Evolutionary conservation across 2,329 filamentous ascomycete genomes (phyloP), one percentile per base, ranked within the genome.

Genomic region (Zymoseptoria tritici): DNA sequence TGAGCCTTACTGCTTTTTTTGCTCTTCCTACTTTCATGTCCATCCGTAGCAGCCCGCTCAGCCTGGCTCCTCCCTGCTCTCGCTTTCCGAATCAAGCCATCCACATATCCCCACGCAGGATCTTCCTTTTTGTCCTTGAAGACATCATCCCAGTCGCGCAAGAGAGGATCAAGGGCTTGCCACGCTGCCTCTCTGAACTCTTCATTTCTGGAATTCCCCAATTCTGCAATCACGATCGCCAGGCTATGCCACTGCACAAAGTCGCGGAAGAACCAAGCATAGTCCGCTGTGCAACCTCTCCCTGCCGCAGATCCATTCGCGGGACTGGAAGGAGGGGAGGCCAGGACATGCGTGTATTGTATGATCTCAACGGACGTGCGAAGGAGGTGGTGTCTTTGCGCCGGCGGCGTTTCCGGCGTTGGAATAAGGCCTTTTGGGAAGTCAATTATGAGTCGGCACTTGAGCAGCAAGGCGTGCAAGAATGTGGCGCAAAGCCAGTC

Each of bases 221-320:
- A 61, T 49, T 68, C 68, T 9, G 68, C 66, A 53, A 71, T 62
- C 1, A 71, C 64, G 8, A 70, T 67, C 1, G 67, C 68, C 2
- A 71, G 59, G 6, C 66, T 62, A 56, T 71, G 67, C 68, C 68
- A 71, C 29, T 70, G 68, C 9, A 69, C 61, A 26, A 66, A 68
- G 29, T 66, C 63, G 46, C 66, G 58, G 22, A 68, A 67, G 61
- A 66, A 71, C 68, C 68, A 71, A 3, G 56, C 36, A 61, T 62
- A 70, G 16, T 63, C 54, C 19, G 55, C 36, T 5, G 66, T 59
- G 4, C 64, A 55, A 2, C 61, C 57, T 46, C 68, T 65, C 21
- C n/a, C 16, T 16, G 13, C 36, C 5, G 36, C 36, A 7, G 36
- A 16, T 2, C 26, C 36, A n/a, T 46, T 46, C 26, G 26, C 26